These are phyloP conservation scores for Fragaria iinumae DNA, from an alignment of 306 rosid species.

Conservation along the genomic window DNA sequence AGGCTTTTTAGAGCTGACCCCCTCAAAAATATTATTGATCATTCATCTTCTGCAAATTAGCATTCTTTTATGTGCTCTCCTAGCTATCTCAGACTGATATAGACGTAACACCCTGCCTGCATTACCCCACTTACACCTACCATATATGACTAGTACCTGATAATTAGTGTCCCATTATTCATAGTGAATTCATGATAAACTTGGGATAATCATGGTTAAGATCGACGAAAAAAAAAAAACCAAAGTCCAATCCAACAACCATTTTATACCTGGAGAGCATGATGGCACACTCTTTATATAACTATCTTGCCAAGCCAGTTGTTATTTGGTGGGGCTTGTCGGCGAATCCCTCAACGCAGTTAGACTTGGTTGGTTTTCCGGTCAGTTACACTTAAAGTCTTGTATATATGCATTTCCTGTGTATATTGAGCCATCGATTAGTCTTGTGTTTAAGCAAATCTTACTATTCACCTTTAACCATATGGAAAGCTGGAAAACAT, in stretches of 20 bases:
- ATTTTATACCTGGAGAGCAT: constrained; percentile 36
- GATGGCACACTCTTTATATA: constrained; percentile 11
- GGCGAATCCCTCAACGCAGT: constrained; percentile 39
- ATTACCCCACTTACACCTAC: constrained; percentile 60
- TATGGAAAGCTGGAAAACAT: too few species aligned
- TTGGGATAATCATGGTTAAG: constrained; percentile 9
- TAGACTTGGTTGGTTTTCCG: background rate
- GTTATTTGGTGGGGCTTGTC: constrained; percentile 36
- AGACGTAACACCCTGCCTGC: constrained; percentile 58
- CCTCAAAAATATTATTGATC: constrained; percentile 11
- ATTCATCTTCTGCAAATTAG: constrained; percentile 29
- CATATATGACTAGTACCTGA: constrained; percentile 37
- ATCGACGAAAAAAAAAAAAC: constrained; percentile 13
- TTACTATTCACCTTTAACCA: too few species aligned
- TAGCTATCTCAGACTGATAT: constrained; percentile 35
- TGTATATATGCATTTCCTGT: too few species aligned
- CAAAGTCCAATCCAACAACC: constrained; percentile 42
- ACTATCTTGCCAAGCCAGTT: constrained; percentile 28
- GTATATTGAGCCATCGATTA: too few species aligned
- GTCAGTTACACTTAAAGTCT: too few species aligned
- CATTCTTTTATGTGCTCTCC: constrained; percentile 33
- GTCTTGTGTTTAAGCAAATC: too few species aligned
- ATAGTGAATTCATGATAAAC: constrained; percentile 7
- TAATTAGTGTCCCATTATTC: background rate
- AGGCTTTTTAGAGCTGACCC: constrained; percentile 38